phyloP scores from a whole-genome alignment of 31 red algal species.

The Odonthalia washingtoniensis region DNA sequence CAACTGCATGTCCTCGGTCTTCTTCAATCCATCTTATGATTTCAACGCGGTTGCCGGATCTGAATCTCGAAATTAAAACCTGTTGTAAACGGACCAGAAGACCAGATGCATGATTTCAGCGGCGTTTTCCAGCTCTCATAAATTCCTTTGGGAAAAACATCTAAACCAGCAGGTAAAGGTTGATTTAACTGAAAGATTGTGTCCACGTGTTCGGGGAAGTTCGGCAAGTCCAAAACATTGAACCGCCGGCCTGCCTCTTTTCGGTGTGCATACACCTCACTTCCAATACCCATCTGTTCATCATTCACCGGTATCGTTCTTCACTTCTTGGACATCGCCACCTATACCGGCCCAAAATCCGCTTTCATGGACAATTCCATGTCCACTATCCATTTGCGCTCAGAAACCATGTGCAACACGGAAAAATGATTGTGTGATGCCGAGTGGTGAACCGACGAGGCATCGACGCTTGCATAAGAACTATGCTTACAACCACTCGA shows the following conservation, averaged over 20 bases:
- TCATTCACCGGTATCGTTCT: background rate
- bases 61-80: background rate
- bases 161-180: background rate
- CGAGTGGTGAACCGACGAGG: slow-evolving; percentile 48
- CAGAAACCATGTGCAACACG: background rate
- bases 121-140: slow-evolving; percentile 51
- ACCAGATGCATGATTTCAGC: slow-evolving; percentile 32
- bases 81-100: background rate
- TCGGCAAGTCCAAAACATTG: slow-evolving; percentile 5
- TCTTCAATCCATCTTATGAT: background rate
- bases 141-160: background rate
- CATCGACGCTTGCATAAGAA: slow-evolving; percentile 44
- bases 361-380: slow-evolving; percentile 49
- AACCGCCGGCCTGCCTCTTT: slow-evolving; percentile 21
- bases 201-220: background rate
- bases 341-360: slow-evolving; percentile 41
- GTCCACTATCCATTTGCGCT: slow-evolving; percentile 26
- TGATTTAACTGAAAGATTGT: background rate
- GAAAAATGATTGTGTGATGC: slow-evolving; percentile 34
- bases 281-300: background rate
- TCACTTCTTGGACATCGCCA: background rate
- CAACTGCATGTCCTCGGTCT: background rate
- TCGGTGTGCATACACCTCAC: slow-evolving; percentile 8
- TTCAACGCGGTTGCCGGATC: background rate
- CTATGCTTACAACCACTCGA: background rate